These are phyloP conservation scores for Amaranthus hypochondriacus DNA, from an alignment of 148 eudicot genomes.

Conservation along the genomic window DNA sequence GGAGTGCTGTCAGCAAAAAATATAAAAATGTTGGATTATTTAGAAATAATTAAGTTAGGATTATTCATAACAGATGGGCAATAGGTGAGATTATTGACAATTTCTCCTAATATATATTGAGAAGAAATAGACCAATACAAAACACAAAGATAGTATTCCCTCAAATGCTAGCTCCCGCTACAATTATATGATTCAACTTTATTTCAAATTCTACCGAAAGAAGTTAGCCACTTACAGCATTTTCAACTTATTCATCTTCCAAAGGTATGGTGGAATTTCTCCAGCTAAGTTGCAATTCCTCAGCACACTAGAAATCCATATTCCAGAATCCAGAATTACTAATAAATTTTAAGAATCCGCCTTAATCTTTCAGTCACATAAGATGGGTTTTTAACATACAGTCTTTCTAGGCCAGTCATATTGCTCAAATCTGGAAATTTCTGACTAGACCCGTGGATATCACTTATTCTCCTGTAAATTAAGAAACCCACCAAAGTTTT, in stretches of 20 bases:
- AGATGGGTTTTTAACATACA: conserved; percentile 30
- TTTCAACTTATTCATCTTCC: conserved; percentile 37
- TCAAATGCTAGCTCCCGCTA: not conserved
- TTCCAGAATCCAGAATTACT: conserved; percentile 12
- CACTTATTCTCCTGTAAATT: conserved; percentile 67
- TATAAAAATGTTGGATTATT: too few species aligned
- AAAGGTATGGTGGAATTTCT: conserved; percentile 52
- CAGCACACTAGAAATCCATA: conserved; percentile 43
- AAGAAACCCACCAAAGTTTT: conserved; percentile 1
- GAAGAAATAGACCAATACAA: not conserved
- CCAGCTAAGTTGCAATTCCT: conserved; percentile 69
- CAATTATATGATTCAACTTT: not conserved
- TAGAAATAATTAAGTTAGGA: too few species aligned
- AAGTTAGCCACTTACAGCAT: conserved; percentile 50
- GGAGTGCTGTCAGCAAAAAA: too few species aligned
- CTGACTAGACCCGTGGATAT: conserved; percentile 45
- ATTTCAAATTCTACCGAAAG: not conserved
- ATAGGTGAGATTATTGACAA: too few species aligned
- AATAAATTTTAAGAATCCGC: not conserved
- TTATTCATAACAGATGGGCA: too few species aligned
- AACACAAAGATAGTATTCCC: not conserved
- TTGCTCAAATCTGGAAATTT: conserved; percentile 47
- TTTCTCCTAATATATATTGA: not conserved
- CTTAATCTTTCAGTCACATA: not conserved
- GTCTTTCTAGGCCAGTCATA: conserved; percentile 27